Conservation (phyloP, 179 eudicot species). For the Silene noctiflora region DNA sequence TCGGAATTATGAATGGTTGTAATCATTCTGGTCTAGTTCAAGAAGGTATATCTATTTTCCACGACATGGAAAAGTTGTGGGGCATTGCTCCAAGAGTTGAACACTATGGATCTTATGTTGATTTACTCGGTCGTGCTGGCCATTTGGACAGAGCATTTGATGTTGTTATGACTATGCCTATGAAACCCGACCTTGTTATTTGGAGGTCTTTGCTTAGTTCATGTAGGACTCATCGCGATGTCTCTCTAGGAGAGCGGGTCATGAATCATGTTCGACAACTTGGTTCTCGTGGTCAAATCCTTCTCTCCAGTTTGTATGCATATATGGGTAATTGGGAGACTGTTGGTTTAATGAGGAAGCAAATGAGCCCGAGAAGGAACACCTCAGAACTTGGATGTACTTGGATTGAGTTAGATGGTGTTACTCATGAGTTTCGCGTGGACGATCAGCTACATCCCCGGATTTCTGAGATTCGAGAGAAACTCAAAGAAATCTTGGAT, state of each 20-base stretch:
- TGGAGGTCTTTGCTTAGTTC: conserved; percentile 88
- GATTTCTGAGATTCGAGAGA: conserved; percentile 43
- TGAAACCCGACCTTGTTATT: conserved; percentile 59
- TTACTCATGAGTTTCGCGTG: conserved; percentile 73
- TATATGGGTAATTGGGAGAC: conserved; percentile 60
- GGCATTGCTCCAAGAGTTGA: conserved; percentile 47
- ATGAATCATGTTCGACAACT: conserved; percentile 43
- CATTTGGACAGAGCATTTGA: conserved; percentile 56
- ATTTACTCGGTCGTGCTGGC: conserved; percentile 78
- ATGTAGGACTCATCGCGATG: conserved; percentile 62
- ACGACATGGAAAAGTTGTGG: conserved; percentile 48
- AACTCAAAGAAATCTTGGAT: conserved; percentile 47
- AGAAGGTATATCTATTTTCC: conserved; percentile 41
- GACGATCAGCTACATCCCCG: conserved; percentile 61
- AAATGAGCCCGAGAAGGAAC: conserved; percentile 45
- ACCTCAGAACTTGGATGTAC: conserved; percentile 61
- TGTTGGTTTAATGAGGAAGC: conserved; percentile 45
- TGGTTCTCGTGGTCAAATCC: conserved; percentile 39
- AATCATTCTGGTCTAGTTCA: conserved; percentile 58
- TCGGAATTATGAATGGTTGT: conserved; percentile 75
- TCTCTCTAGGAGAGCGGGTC: conserved; percentile 44
- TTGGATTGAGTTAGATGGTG: conserved; percentile 77
- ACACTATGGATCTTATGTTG: conserved; percentile 75
- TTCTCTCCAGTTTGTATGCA: conserved; percentile 64
- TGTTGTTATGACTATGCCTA: conserved; percentile 56